A percentile compares a stretch with the other conserved stretches of the same genome.
These are phyloP conservation scores for Mimosa bimucronata DNA, from an alignment of 306 rosid genomes.

Conservation along the genomic window DNA sequence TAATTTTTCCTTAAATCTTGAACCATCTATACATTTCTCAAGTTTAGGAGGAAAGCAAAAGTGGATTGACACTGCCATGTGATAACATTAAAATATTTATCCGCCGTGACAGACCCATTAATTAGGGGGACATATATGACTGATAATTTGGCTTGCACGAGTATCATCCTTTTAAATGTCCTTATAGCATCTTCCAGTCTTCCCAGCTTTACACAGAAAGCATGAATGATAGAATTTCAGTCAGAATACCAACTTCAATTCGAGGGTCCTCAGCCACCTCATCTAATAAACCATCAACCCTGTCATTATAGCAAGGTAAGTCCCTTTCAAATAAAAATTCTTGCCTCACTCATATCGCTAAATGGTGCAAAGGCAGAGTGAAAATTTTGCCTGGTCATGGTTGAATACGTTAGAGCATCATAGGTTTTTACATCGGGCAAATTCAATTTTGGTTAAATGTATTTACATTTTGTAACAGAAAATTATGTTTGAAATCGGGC, in stretches of 20 bases:
- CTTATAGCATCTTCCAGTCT: conserved; percentile 93
- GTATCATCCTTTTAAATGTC: conserved; percentile 85
- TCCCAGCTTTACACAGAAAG: conserved; percentile 92
- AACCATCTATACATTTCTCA: background rate
- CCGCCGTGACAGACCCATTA: conserved; percentile 74
- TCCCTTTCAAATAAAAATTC: conserved; percentile 73
- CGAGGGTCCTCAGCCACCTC: conserved; percentile 93
- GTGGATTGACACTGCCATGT: background rate
- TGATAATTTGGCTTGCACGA: conserved; percentile 91
- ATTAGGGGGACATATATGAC: conserved; percentile 83
- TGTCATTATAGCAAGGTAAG: conserved; percentile 91
- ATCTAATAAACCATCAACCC: conserved; percentile 93
- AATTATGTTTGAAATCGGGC: too few species aligned
- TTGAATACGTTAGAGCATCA: conserved; percentile 76
- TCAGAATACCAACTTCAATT: conserved; percentile 85
- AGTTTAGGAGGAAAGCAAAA: background rate
- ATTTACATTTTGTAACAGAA: too few species aligned
- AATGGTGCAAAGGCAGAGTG: conserved; percentile 83
- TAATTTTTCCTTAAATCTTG: too few species aligned
- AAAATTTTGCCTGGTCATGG: conserved; percentile 90
- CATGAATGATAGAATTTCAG: conserved; percentile 94
- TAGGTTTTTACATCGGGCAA: conserved; percentile 65
- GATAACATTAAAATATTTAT: conserved; percentile 82
- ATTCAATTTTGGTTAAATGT: too few species aligned
- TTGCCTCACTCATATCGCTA: conserved; percentile 88